Evolutionary conservation across 2,329 filamentous ascomycete genomes (phyloP).

Genomic region (Tolypocladium tropicale): DNA sequence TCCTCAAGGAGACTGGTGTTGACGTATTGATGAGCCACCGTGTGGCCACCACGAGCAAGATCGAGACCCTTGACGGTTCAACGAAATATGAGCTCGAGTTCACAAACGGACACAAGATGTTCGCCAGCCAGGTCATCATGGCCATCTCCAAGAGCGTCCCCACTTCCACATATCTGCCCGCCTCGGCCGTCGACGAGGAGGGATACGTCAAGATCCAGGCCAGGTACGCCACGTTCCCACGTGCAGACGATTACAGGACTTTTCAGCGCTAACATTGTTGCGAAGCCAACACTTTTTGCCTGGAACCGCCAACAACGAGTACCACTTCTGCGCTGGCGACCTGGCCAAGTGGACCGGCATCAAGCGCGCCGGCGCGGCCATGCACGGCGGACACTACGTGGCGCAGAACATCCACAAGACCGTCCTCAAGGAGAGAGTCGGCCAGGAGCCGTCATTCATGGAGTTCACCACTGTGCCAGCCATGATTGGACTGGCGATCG

Average conservation of each 20-base stretch:
- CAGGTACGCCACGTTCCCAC: constrained; percentile 27
- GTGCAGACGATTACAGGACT: background rate
- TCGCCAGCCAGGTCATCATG: constrained; percentile 56
- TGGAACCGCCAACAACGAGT: constrained; percentile 42
- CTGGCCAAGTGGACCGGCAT: constrained; percentile 64
- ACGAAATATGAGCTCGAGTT: constrained; percentile 42
- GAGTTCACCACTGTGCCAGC: constrained; percentile 44
- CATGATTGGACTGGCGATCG: constrained; percentile 63
- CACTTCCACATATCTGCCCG: constrained; percentile 52
- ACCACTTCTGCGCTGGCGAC: constrained; percentile 63
- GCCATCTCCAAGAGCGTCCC: constrained; percentile 56
- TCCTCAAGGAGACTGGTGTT: constrained; percentile 53
- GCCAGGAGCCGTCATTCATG: constrained; percentile 32
- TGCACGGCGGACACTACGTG: constrained; percentile 59
- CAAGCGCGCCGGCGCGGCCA: constrained; percentile 67
- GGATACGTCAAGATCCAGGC: constrained; percentile 55
- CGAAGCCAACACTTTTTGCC: constrained; percentile 43
- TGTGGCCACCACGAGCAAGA: constrained; percentile 36
- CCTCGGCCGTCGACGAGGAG: constrained; percentile 46
- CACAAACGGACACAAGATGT: constrained; percentile 47
- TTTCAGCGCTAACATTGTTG: background rate
- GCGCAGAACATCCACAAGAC: constrained; percentile 58
- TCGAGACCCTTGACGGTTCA: constrained; percentile 31
- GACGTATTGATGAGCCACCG: constrained; percentile 53
- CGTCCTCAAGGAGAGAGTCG: constrained; percentile 34